Base-by-base conservation (phyloP, 2,329 filamentous ascomycete species). In the Aciculosporium take region DNA sequence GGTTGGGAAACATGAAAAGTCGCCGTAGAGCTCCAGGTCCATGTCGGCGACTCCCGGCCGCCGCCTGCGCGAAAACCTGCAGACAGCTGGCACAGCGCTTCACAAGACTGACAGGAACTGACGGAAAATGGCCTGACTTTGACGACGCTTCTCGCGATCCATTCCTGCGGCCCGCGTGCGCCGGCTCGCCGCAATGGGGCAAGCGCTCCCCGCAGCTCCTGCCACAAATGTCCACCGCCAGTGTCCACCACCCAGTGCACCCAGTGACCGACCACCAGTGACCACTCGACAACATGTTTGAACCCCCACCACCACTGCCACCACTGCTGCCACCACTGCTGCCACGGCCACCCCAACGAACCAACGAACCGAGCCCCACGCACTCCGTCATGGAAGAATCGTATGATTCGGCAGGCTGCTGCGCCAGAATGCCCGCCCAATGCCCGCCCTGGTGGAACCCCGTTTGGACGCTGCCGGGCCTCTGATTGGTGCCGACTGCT, bases 111-210 rank as follows among this genome's bases (percentile, higher is more conserved):
- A 27, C 23, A 25, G 18, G 23, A 9, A 29, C 27, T 29, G 12
- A 7, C 12, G 12, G 27, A 29, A 3, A 48, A 47, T 50, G 48
- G 48, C 46, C 39, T 50, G 46, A 50, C 46, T 45, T 45, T 45
- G 33, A 33, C 27, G 24, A 27, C 23, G 18, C 21, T 37, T 29
- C 37, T 31, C 37, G 29, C 40, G 32, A 37, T 37, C 28, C 33
- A 40, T 40, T 39, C 12, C 25, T 40, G 39, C 34, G 29, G 42
- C 18, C 29, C 42, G 39, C 28, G 24, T n/a, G n/a, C 29, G 24
- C 10, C 25, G 8, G 10, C 31, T n/a, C n/a, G n/a, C n/a, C n/a
- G n/a, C n/a, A n/a, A n/a, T n/a, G n/a, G n/a, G n/a, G n/a, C n/a
- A n/a, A n/a, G n/a, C n/a, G n/a, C n/a, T n/a, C n/a, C n/a, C n/a